These are phyloP conservation scores for Suhomyces bokatorum DNA, from an alignment of 1,139 yeast species.

Conservation along the genomic window DNA sequence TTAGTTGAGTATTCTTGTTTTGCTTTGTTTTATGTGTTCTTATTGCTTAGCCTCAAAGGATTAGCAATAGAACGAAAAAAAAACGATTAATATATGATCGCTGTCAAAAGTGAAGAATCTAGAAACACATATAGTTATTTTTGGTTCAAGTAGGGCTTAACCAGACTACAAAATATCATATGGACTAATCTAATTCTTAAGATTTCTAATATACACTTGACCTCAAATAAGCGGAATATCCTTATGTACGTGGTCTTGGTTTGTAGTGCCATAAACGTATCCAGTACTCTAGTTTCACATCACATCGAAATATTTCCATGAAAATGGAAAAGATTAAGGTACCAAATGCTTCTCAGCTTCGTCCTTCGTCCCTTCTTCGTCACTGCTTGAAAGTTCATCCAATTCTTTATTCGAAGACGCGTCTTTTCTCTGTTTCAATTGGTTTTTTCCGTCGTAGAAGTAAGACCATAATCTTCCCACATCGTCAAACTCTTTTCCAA, in stretches of 20 bases:
- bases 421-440: slow-evolving; percentile 22
- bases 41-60: slow-evolving; percentile 5
- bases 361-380: slow-evolving; percentile 2
- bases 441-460: slow-evolving; percentile 40
- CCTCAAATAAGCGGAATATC: background rate
- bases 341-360: background rate
- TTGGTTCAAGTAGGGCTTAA: no score
- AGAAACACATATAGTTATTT: background rate
- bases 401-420: slow-evolving; percentile 8
- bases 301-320: no score
- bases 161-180: no score
- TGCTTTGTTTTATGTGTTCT: slow-evolving; percentile 10
- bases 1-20: slow-evolving; percentile 11
- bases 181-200: background rate
- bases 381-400: slow-evolving; percentile 14
- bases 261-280: no score
- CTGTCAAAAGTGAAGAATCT: slow-evolving; percentile 6
- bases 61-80: slow-evolving; percentile 5
- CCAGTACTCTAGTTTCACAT: no score
- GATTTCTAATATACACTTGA: background rate
- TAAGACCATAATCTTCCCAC: slow-evolving; percentile 46
- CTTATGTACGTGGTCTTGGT: no score
- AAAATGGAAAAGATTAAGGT: no score
- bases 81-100: slow-evolving; percentile 12
- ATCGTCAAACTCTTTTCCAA: slow-evolving; percentile 48